phyloP scores from a whole-genome alignment of 2,329 filamentous ascomycete genomes.

The Zymoseptoria pseudotritici region DNA sequence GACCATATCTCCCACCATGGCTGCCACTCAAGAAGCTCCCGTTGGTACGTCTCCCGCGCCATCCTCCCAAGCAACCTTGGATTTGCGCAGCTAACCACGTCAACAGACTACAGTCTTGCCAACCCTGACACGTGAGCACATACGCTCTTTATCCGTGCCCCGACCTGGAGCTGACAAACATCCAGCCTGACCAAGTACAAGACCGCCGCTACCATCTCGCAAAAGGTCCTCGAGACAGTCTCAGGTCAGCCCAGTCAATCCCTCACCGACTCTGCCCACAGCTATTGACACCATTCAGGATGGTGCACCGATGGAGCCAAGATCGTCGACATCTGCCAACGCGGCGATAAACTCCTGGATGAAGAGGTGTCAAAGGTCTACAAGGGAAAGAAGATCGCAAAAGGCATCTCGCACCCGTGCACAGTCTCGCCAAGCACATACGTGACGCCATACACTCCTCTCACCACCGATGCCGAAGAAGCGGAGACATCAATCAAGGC shows the following conservation, averaged over 20 bases:
- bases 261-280: neutral
- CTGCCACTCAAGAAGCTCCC: slow-evolving; percentile 18
- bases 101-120: slow-evolving; percentile 30
- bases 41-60: slow-evolving; percentile 17
- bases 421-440: slow-evolving; percentile 91
- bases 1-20: neutral
- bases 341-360: slow-evolving; percentile 89
- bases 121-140: slow-evolving; percentile 32
- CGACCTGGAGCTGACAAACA: slow-evolving; percentile 81
- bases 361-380: slow-evolving; percentile 94
- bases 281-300: slow-evolving; percentile 36
- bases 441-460: slow-evolving; percentile 92
- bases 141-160: neutral
- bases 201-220: slow-evolving; percentile 87
- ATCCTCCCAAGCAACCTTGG: neutral
- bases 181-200: slow-evolving; percentile 99
- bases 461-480: slow-evolving; percentile 79
- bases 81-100: neutral
- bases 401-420: slow-evolving; percentile 90
- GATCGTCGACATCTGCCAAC: slow-evolving; percentile 88
- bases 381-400: slow-evolving; percentile 93
- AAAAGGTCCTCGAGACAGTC: slow-evolving; percentile 89
- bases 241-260: slow-evolving; percentile 40
- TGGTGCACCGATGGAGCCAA: slow-evolving; percentile 77
- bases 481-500: slow-evolving; percentile 71